Evolutionary conservation across 75 land plant species (phyloP), one percentile per base, ranked within the genome.

Genomic region (Cunninghamia lanceolata): DNA sequence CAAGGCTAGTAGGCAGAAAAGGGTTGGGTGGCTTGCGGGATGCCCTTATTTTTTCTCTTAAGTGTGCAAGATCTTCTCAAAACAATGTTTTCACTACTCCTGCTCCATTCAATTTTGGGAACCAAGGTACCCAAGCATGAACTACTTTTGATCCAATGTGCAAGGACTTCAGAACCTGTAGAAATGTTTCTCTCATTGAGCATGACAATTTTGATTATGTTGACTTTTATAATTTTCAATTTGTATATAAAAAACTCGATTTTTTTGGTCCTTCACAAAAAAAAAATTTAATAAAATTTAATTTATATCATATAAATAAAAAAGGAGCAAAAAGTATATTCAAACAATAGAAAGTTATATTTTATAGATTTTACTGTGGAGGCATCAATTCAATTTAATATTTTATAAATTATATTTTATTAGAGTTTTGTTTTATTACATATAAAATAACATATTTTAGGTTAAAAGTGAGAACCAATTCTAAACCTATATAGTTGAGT

Each of bases 1-100:
- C 92, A 59, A 94, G 86, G 82, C 89, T 95, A 82, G 97, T 95
- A n/a, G 95, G 95, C 21, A 89, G 92, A 87, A 94, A 86, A 83
- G 93, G 97, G 2, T 84, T 95, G 74, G 94, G 93, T 39, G 88
- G 86, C 82, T 80, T 82, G n/a, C 93, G 90, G 30, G 95, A 95
- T 85, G 85, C 88, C 25, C n/a, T 91, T 42, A 84, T 91, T 79
- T 76, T 82, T 42, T 88, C 88, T 35, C 56, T 88, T 30, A 88
- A 90, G 82, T 88, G 84, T 82, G 75, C 73, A 46, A 83, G 91
- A 71, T 80, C 86, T 59, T 59, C 68, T 4, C 59, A 54, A 54
- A 54, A 17, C 13, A 54, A 17, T 54, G 59, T 11, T 59, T 50
- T 50, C 52, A 9, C 68, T 3, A 59, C 68, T 59, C 28, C 68